Conservation (phyloP, 352 stramenopile species). For the Lagenidium sp. region DNA sequence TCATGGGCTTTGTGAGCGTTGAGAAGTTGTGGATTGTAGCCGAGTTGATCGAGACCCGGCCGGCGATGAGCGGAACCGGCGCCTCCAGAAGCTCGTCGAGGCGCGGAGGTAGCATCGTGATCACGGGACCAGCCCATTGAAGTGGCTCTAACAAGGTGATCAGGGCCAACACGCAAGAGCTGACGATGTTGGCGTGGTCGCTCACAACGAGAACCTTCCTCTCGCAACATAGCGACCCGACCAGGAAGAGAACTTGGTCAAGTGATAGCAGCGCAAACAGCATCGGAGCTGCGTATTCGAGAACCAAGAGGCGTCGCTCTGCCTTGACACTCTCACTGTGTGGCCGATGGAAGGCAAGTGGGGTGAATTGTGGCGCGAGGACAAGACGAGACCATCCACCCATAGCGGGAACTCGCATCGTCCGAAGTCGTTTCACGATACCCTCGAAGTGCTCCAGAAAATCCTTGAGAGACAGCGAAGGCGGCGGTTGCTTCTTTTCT, state of each 20-base stretch:
- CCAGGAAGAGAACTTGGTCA: conserved; percentile 69
- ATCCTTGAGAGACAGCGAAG: conserved; percentile 31
- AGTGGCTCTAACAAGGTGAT: conserved; percentile 58
- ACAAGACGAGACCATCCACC: conserved; percentile 64
- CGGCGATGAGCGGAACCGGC: conserved; percentile 67
- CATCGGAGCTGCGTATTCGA: conserved; percentile 63
- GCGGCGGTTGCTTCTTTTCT: conserved; percentile 17
- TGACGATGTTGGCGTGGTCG: conserved; percentile 67
- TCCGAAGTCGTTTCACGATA: conserved; percentile 44
- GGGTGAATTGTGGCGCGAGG: conserved; percentile 41
- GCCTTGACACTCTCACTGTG: conserved; percentile 46
- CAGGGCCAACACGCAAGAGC: conserved; percentile 61
- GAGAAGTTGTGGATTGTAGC: conserved; percentile 35
- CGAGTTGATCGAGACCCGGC: conserved; percentile 54
- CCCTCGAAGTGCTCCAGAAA: conserved; percentile 58
- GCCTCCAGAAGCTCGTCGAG: conserved; percentile 68
- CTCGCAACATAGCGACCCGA: conserved; percentile 70
- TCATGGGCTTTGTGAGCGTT: conserved; percentile 46
- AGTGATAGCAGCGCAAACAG: conserved; percentile 68
- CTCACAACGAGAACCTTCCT: conserved; percentile 71
- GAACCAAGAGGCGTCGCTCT: conserved; percentile 47
- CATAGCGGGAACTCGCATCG: conserved; percentile 62
- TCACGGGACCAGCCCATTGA: conserved; percentile 68
- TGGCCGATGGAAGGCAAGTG: conserved; percentile 67
- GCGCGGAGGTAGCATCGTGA: conserved; percentile 58